Conservation (phyloP, 306 rosid genomes). For the Cucurbita maxima region DNA sequence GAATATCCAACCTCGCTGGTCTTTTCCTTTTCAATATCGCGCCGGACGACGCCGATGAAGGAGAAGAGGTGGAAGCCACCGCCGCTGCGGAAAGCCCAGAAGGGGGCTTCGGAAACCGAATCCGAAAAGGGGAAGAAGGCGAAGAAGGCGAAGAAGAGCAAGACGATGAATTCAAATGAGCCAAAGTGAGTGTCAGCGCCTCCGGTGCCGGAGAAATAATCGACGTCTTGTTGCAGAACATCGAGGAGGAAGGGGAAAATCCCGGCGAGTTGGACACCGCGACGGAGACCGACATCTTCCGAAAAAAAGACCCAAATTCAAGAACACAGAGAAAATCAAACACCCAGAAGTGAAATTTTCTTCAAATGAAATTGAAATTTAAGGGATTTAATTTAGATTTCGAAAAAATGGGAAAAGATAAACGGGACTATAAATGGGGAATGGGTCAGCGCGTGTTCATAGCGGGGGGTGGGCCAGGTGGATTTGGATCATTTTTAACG, state of each 20-base stretch:
- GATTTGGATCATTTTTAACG: conserved; percentile 2
- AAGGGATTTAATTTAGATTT: too few species aligned
- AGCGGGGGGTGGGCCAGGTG: conserved; percentile 1
- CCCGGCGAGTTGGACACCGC: conserved; percentile 68
- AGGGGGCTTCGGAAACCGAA: conserved; percentile 39
- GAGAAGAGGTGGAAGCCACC: not conserved
- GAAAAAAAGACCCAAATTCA: not conserved
- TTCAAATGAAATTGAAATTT: not conserved
- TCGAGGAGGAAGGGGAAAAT: conserved; percentile 53
- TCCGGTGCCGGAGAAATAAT: conserved; percentile 41
- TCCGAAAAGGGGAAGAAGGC: conserved; percentile 67
- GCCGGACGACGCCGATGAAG: conserved; percentile 19
- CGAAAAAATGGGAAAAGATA: not conserved
- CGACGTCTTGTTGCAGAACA: conserved; percentile 39
- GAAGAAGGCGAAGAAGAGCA: conserved; percentile 42
- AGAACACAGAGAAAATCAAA: not conserved
- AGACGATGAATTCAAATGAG: conserved; percentile 41
- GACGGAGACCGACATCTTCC: conserved; percentile 60
- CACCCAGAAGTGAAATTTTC: not conserved
- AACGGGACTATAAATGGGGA: not conserved
- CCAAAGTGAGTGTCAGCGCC: conserved; percentile 16
- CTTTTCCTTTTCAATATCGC: conserved; percentile 77
- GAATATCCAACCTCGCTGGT: conserved; percentile 65
- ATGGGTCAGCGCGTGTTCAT: not conserved
- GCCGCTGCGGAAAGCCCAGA: conserved; percentile 19